Conservation (phyloP, 2,329 filamentous ascomycete genomes). For the Ophiosphaerella herpotricha region DNA sequence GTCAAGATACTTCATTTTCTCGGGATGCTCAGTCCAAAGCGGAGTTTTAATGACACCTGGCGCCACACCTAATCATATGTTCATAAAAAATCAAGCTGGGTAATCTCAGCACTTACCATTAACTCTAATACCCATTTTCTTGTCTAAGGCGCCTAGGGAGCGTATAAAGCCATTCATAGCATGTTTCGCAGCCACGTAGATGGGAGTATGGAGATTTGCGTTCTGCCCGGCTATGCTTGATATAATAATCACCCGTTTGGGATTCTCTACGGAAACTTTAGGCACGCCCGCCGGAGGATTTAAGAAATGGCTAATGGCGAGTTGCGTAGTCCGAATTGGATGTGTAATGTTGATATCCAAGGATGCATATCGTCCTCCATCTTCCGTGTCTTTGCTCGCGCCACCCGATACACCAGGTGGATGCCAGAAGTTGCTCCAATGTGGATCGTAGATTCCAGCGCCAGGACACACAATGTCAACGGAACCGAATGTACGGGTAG, state of each 20-base stretch:
- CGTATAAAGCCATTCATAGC: constrained; percentile 56
- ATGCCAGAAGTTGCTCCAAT: constrained; percentile 56
- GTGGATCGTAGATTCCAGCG: constrained; percentile 55
- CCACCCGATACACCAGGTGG: constrained; percentile 45
- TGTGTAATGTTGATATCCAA: constrained; percentile 56
- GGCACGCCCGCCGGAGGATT: constrained; percentile 34
- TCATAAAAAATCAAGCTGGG: too few species aligned
- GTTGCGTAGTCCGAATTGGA: constrained; percentile 53
- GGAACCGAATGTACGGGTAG: constrained; percentile 35
- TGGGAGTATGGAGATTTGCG: constrained; percentile 44
- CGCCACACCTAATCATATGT: constrained; percentile 50
- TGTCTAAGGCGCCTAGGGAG: constrained; percentile 55
- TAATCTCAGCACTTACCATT: constrained; percentile 43
- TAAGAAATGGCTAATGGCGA: constrained; percentile 53
- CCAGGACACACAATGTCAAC: constrained; percentile 56
- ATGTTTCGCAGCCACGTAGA: constrained; percentile 55
- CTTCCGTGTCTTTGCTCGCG: constrained; percentile 38
- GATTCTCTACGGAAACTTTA: constrained; percentile 46
- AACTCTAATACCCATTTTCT: constrained; percentile 58
- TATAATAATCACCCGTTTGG: constrained; percentile 53
- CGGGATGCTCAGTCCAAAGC: constrained; percentile 65
- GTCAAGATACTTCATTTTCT: constrained; percentile 60
- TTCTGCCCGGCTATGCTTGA: constrained; percentile 51
- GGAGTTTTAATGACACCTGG: constrained; percentile 66
- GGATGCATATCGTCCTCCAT: constrained; percentile 34